Base-by-base conservation (phyloP, 2,329 filamentous ascomycete genomes). In the Lecanicillium sp. region DNA sequence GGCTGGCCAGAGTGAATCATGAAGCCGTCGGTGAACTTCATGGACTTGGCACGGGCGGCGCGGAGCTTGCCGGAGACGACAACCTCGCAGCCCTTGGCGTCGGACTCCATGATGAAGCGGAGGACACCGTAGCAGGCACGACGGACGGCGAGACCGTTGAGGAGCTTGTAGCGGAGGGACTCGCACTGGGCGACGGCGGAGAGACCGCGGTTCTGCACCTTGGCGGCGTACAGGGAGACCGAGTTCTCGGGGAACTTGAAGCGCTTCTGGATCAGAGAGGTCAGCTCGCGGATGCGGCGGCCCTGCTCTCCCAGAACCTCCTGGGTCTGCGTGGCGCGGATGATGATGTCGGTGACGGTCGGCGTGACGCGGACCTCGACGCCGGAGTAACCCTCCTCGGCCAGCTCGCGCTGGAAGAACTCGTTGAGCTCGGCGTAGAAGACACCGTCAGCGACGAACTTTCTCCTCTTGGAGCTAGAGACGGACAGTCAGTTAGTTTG, bases 11-110 rank as follows among this genome's bases (percentile, higher is more conserved):
- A 98, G 86, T 98, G 92, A 75, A 98, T 98, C 92, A 98, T 98
- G 87, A 98, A 98, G 68, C 92, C 92, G 71, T 98, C 89, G 71
- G 92, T 98, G 84, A 98, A 98, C 84, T 98, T 98, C 92, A 98
- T 98, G 75, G 80, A 87, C 87, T 98, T 98, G 72, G 92, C 92
- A 78, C 92, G 88, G 62, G 92, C 92, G 68, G 92, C 92, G 65
- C 92, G 84, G 59, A 98, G 85, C 83, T 98, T 98, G 70, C 92
- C 92, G 57, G 88, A 95, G 56, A 98, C 92, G 65, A 98, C 92
- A 54, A 98, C 92, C 78, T 98, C 92, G 70, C 92, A 98, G 71
- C 92, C 92, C 85, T 98, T 98, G 71, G 92, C 92, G 64, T 92
- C 92, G 57, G 78, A 85, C 85, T 98, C 92, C 92, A 98, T 98